phyloP scores from a whole-genome alignment of 2,329 filamentous ascomycete species.

The Geosmithia morbida region DNA sequence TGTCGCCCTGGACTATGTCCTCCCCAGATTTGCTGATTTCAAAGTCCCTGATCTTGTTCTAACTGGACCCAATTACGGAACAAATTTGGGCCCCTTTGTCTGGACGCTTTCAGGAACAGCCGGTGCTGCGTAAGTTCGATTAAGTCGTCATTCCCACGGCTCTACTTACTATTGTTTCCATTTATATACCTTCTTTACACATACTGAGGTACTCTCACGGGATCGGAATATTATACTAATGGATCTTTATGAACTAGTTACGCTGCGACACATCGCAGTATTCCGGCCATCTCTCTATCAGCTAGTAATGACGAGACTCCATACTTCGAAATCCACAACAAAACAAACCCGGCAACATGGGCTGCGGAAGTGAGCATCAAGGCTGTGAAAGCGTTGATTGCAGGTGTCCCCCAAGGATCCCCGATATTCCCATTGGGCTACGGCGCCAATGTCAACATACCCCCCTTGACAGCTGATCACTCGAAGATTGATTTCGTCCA shows the following conservation, averaged over 20 bases:
- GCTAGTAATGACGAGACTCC: slow-evolving; percentile 25
- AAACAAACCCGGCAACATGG: slow-evolving; percentile 28
- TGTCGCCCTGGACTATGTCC: slow-evolving; percentile 39
- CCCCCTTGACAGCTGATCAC: slow-evolving; percentile 23
- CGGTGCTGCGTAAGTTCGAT: slow-evolving; percentile 18
- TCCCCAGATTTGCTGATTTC: slow-evolving; percentile 32
- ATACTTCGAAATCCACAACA: slow-evolving; percentile 21
- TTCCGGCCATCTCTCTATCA: slow-evolving; percentile 34
- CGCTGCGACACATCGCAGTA: slow-evolving; percentile 29
- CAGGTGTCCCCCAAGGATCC: slow-evolving; percentile 14
- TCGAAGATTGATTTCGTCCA: slow-evolving; percentile 27
- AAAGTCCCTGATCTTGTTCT: slow-evolving; percentile 37
- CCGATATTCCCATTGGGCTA: slow-evolving; percentile 31
- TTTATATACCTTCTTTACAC: not conserved
- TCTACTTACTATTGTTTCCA: too few species aligned
- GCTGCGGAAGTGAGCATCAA: slow-evolving; percentile 25
- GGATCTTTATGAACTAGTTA: slow-evolving; percentile 17
- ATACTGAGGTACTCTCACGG: not conserved
- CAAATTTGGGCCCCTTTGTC: slow-evolving; percentile 37
- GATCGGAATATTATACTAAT: slow-evolving; percentile 1
- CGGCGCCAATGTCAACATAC: slow-evolving; percentile 36
- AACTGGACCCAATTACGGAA: slow-evolving; percentile 40
- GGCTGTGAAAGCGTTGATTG: slow-evolving; percentile 27
- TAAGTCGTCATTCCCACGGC: slow-evolving; percentile 6
- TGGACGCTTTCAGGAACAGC: slow-evolving; percentile 36